phyloP scores from a whole-genome alignment of 495 filamentous ascomycete genomes.

The Alectoria sarmentosa region DNA sequence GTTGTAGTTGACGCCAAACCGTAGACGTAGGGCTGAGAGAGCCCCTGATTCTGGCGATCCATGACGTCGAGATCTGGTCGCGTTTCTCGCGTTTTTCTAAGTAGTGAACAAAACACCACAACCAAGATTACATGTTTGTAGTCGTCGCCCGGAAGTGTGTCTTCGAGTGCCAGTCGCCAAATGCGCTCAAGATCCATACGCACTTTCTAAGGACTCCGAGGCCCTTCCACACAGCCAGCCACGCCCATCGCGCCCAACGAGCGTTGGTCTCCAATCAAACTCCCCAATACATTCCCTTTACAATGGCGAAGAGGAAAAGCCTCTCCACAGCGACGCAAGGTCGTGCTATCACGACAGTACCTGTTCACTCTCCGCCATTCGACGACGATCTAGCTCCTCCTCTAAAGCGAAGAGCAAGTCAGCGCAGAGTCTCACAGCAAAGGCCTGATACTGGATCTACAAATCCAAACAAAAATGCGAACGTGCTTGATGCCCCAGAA shows the following conservation, averaged over 20 bases:
- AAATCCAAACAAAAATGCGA: conserved; percentile 37
- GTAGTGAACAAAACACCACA: too few relatives aligned
- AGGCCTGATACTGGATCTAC: conserved; percentile 25
- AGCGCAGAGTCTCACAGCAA: conserved; percentile 22
- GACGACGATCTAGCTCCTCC: conserved; percentile 21
- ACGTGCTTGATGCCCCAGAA: conserved; percentile 37
- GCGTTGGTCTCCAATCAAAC: background rate
- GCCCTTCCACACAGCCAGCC: background rate
- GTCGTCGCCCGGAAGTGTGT: background rate
- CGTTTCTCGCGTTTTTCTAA: background rate
- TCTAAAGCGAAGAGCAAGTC: conserved; percentile 28
- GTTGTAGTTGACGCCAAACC: background rate
- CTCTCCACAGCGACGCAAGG: conserved; percentile 13
- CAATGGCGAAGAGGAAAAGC: conserved; percentile 27
- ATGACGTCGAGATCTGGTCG: conserved; percentile 6
- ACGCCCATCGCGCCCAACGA: background rate
- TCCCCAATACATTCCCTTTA: background rate
- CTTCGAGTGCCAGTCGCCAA: background rate
- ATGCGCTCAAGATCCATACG: background rate
- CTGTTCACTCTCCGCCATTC: conserved; percentile 20
- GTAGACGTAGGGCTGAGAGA: background rate
- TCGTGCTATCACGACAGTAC: conserved; percentile 7
- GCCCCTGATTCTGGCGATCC: background rate
- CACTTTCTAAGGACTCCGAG: background rate
- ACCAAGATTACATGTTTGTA: background rate